Conservation (phyloP, 2,329 filamentous ascomycete genomes). For the Cordyceps javanica region DNA sequence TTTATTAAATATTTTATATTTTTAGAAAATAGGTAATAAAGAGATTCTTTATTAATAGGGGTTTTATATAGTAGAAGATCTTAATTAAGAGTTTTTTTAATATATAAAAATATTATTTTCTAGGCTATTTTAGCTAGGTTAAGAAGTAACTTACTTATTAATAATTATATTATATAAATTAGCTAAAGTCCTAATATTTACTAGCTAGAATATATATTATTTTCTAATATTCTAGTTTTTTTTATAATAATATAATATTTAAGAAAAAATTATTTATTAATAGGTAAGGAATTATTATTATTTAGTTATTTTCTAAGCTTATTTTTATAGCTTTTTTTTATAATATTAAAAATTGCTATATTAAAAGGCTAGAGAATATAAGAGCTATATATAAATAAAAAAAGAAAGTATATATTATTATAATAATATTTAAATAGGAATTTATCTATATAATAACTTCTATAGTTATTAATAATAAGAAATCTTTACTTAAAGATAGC, state of each 20-base stretch:
- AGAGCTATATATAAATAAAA: background rate
- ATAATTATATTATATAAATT: background rate
- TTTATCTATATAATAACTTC: constrained; percentile 1
- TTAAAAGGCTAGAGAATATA: constrained; percentile 7
- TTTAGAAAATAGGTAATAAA: background rate
- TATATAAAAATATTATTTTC: background rate
- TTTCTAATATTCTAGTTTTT: background rate
- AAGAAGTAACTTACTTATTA: background rate
- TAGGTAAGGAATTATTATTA: background rate
- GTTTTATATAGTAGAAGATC: background rate
- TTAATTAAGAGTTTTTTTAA: background rate
- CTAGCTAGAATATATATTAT: background rate
- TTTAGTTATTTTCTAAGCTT: background rate
- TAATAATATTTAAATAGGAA: constrained; percentile 2
- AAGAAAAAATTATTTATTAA: background rate
- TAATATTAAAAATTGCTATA: background rate
- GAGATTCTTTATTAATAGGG: background rate
- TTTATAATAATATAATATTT: background rate
- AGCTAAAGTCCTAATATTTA: background rate
- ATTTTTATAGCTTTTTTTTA: background rate
- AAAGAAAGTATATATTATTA: constrained; percentile 1
- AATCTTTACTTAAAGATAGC: background rate
- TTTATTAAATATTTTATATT: background rate
- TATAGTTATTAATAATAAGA: constrained; percentile 3
- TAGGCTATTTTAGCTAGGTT: background rate